phyloP scores from a whole-genome alignment of 2,329 filamentous ascomycete species.

The Neocucurbitaria cava region DNA sequence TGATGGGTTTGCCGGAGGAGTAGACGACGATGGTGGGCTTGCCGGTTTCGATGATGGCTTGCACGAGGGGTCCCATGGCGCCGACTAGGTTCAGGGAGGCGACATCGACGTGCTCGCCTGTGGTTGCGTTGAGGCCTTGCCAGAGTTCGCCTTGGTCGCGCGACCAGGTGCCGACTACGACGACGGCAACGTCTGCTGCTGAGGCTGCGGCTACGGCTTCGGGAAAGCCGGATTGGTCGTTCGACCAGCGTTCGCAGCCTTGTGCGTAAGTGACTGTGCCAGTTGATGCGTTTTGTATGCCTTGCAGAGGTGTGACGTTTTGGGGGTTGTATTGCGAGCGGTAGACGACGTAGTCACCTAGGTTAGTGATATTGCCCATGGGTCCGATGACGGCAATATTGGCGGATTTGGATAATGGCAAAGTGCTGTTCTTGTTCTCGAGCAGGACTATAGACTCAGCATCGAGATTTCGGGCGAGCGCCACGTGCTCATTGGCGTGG shows the following conservation, averaged over 20 bases:
- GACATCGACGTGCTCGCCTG: conserved; percentile 75
- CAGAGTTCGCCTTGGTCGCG: conserved; percentile 76
- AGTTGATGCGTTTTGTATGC: conserved; percentile 65
- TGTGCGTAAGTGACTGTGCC: conserved; percentile 70
- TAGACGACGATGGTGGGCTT: conserved; percentile 73
- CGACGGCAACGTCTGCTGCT: conserved; percentile 73
- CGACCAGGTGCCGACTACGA: conserved; percentile 78
- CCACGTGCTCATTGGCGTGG: conserved; percentile 65
- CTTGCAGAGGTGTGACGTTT: conserved; percentile 73
- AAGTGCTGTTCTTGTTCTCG: conserved; percentile 70
- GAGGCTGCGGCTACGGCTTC: conserved; percentile 71
- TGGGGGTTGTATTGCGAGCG: conserved; percentile 62
- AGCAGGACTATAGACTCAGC: conserved; percentile 75
- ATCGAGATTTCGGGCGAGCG: conserved; percentile 69
- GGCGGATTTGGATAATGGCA: conserved; percentile 72
- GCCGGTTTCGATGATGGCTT: conserved; percentile 71
- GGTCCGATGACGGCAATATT: conserved; percentile 76
- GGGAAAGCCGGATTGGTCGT: conserved; percentile 70
- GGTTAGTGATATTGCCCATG: conserved; percentile 66
- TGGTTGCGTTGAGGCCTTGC: conserved; percentile 74
- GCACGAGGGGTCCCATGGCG: conserved; percentile 71
- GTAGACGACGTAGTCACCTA: conserved; percentile 77
- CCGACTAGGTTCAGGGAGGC: conserved; percentile 70
- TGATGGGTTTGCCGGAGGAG: conserved; percentile 74
- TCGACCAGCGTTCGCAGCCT: conserved; percentile 77